Percentiles rank a stretch among this genome's conserved stretches.
Conservation (phyloP, 768 basidiomycete species). For the Russula foetens region DNA sequence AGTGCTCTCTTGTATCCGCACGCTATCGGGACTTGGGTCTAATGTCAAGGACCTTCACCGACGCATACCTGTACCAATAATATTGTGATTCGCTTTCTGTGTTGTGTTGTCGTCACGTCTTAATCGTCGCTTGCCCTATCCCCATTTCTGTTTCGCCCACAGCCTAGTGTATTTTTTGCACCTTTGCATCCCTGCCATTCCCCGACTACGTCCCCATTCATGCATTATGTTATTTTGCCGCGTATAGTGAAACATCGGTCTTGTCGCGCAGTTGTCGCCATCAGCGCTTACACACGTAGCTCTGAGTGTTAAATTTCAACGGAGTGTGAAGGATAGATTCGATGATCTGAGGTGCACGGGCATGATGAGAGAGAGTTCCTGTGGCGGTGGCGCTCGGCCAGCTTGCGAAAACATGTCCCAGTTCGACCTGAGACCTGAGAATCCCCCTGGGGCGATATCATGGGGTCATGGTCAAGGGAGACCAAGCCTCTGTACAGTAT, state of each 20-base stretch:
- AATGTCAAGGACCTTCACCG: conserved; percentile 1
- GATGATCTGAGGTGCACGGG: no score
- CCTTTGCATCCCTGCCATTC: background rate
- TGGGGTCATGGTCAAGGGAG: no score
- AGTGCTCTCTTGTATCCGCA: conserved; percentile 9
- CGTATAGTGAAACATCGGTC: background rate
- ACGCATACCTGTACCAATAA: conserved; percentile 14
- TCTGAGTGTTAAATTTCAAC: no score
- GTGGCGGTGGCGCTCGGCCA: no score
- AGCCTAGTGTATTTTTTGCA: conserved; percentile 12
- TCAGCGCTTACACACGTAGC: no score
- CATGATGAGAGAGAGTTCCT: no score
- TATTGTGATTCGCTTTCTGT: background rate
- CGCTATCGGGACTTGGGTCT: background rate
- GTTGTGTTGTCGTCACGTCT: conserved; percentile 5
- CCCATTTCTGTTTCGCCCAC: conserved; percentile 4
- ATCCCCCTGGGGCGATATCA: no score
- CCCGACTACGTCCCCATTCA: background rate
- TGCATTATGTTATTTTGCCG: conserved; percentile 5
- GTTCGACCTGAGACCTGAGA: no score
- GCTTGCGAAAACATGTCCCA: no score
- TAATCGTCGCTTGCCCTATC: background rate
- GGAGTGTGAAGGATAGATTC: no score
- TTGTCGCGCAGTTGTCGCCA: no score
- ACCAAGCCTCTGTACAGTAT: no score